Evolutionary conservation across 1,284 basidiomycete species (phyloP).

Genomic region (Moesziomyces sp.): DNA sequence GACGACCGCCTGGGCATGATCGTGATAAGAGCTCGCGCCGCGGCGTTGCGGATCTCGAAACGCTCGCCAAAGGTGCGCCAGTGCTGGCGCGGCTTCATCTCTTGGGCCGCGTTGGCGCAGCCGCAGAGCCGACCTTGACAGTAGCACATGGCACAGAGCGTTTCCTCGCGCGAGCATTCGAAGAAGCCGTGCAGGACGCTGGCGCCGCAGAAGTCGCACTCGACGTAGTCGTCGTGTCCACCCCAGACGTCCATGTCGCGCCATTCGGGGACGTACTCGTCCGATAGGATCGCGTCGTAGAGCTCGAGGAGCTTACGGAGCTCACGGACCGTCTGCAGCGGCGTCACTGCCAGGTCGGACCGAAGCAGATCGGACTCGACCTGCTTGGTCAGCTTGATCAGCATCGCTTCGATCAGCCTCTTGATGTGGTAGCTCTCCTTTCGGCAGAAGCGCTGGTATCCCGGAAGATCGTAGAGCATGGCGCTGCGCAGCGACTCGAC

Average conservation of each 20-base stretch:
- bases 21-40: constrained; percentile 19
- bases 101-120: constrained; percentile 18
- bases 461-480: constrained; percentile 23
- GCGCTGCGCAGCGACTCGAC: constrained; percentile 26
- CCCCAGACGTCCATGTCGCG: constrained; percentile 17
- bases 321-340: constrained; percentile 5
- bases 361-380: constrained; percentile 1
- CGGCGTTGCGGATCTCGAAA: constrained; percentile 26
- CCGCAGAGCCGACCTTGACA: constrained; percentile 39
- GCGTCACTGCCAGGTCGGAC: background rate
- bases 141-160: constrained; percentile 44
- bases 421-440: constrained; percentile 21
- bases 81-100: constrained; percentile 33
- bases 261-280: constrained; percentile 40
- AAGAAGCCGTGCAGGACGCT: constrained; percentile 40
- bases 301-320: constrained; percentile 26
- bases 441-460: constrained; percentile 40
- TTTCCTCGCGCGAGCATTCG: constrained; percentile 33
- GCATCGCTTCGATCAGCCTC: constrained; percentile 25
- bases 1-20: constrained; percentile 6
- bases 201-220: constrained; percentile 51
- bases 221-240: constrained; percentile 32
- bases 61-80: constrained; percentile 33
- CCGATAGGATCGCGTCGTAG: constrained; percentile 38
- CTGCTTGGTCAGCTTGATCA: constrained; percentile 11